These are phyloP conservation scores for Spathaspora sp. DNA, from an alignment of 805 yeast genomes.

Conservation along the genomic window DNA sequence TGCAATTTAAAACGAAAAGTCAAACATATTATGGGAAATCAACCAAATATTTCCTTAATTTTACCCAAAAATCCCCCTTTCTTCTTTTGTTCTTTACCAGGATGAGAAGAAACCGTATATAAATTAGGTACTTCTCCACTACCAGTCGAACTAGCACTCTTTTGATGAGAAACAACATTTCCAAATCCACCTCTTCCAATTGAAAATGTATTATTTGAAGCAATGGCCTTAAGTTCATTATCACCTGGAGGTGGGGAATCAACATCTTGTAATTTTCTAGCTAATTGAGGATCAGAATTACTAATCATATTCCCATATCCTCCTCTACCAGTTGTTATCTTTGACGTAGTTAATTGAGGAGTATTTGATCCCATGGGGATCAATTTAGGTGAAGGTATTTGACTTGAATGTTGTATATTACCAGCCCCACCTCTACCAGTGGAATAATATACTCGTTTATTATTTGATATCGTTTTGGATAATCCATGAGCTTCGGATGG, in stretches of 20 bases:
- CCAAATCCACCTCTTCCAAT: slow-evolving; percentile 70
- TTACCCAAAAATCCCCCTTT: slow-evolving; percentile 41
- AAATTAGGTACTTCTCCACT: slow-evolving; percentile 19
- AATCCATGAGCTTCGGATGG: slow-evolving; percentile 1
- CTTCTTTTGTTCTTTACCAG: slow-evolving; percentile 21
- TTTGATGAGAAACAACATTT: slow-evolving; percentile 42
- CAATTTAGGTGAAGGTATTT: slow-evolving; percentile 50
- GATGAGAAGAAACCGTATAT: slow-evolving; percentile 33
- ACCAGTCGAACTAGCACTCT: slow-evolving; percentile 12
- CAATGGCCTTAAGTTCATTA: slow-evolving; percentile 40
- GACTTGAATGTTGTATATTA: slow-evolving; percentile 46
- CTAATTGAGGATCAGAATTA: slow-evolving; percentile 54
- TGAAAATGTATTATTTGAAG: slow-evolving; percentile 43
- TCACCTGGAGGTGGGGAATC: slow-evolving; percentile 30
- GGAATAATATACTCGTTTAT: slow-evolving; percentile 42
- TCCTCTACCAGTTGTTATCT: slow-evolving; percentile 72
- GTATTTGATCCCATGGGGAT: slow-evolving; percentile 59
- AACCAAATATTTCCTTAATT: slow-evolving; percentile 40
- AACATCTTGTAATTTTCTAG: slow-evolving; percentile 66
- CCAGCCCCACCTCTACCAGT: slow-evolving; percentile 84
- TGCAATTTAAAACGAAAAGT: not conserved
- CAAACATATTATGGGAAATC: not conserved
- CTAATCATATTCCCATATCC: slow-evolving; percentile 74
- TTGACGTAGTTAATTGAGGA: slow-evolving; percentile 53
- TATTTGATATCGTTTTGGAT: slow-evolving; percentile 7